Evolutionary conservation across 2,329 filamentous ascomycete genomes (phyloP).

Genomic region (Trichoderma sp.): DNA sequence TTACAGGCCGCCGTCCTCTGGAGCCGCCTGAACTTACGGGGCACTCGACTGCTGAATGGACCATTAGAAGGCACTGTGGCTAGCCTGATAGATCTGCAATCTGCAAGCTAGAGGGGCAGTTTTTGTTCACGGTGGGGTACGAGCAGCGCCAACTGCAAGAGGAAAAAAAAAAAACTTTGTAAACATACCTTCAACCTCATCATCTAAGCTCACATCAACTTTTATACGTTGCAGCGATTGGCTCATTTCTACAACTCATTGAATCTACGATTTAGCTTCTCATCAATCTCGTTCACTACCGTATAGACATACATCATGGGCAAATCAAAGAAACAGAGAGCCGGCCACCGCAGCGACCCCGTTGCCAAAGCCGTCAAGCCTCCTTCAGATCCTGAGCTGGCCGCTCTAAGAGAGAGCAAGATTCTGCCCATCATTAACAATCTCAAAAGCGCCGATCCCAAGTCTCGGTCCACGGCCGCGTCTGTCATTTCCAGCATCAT

Average conservation of each 20-base stretch:
- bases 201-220: not conserved
- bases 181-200: not conserved
- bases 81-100: not conserved
- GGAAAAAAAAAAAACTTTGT: constrained; percentile 17
- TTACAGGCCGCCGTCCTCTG: not conserved
- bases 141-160: constrained; percentile 20
- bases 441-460: constrained; percentile 61
- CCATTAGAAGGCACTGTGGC: not conserved
- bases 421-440: constrained; percentile 66
- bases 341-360: constrained; percentile 57
- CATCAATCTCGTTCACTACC: not conserved
- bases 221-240: not conserved
- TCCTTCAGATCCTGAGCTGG: constrained; percentile 65
- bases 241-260: not conserved
- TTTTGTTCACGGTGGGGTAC: constrained; percentile 28
- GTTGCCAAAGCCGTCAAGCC: constrained; percentile 62
- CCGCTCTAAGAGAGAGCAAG: constrained; percentile 63
- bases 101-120: constrained; percentile 5
- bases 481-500: constrained; percentile 64
- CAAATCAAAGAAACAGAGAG: constrained; percentile 61
- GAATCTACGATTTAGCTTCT: not conserved
- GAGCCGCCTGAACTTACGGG: not conserved
- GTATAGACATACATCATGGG: constrained; percentile 50
- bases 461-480: constrained; percentile 63
- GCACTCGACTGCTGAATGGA: not conserved